These are phyloP conservation scores for Flaveria sonorensis DNA, from an alignment of 129 eudicot genomes.

Conservation along the genomic window DNA sequence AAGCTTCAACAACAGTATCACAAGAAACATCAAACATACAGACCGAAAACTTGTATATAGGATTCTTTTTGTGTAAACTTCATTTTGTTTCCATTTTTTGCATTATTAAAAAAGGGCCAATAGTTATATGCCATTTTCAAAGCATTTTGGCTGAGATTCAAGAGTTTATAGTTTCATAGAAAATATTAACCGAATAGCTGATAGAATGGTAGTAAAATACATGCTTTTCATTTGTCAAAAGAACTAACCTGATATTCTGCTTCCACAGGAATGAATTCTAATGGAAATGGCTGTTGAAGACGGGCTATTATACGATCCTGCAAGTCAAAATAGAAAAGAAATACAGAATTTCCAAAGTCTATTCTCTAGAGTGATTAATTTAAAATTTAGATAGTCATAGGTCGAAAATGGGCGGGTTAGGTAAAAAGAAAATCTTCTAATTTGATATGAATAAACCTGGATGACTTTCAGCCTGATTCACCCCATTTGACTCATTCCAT, in stretches of 20 bases:
- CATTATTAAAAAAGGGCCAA: neutral
- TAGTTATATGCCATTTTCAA: neutral
- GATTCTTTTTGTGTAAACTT: neutral
- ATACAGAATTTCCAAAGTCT: neutral
- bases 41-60: neutral
- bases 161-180: neutral
- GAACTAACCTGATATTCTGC: constrained; percentile 87
- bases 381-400: neutral
- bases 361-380: neutral
- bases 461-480: neutral
- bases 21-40: neutral
- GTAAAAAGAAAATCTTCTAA: neutral
- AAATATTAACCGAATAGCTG: neutral
- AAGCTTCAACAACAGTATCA: constrained; percentile 2
- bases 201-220: neutral
- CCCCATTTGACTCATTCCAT: neutral
- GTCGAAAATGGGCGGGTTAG: neutral
- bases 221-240: neutral
- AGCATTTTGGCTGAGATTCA: neutral
- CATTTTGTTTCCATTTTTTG: too few relatives aligned
- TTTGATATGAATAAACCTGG: neutral
- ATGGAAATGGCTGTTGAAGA: constrained; percentile 87
- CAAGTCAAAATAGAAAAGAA: constrained; percentile 25
- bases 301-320: constrained; percentile 95
- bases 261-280: constrained; percentile 92